Conservation (phyloP, 306 rosid species). For the Rosa persica region DNA sequence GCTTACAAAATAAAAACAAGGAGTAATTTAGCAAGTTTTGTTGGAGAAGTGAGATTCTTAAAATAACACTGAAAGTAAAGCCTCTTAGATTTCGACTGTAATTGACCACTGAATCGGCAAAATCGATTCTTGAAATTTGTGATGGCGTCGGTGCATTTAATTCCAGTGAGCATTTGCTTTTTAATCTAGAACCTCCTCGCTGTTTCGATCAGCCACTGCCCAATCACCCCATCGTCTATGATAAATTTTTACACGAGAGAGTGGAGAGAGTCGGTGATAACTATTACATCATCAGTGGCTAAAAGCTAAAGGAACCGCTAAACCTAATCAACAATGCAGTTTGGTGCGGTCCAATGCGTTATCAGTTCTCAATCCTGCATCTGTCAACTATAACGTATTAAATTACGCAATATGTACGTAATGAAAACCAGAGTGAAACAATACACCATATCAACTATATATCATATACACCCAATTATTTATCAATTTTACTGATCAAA, state of each 20-base stretch:
- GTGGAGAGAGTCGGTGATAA: background rate
- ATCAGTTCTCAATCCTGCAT: background rate
- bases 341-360: background rate
- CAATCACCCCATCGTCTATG: background rate
- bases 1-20: background rate
- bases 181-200: background rate
- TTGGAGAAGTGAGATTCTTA: background rate
- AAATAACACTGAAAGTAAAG: background rate
- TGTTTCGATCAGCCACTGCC: background rate
- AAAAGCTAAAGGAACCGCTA: background rate
- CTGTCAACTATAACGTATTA: background rate
- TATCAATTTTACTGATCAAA: background rate
- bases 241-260: background rate
- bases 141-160: background rate
- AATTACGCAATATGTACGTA: background rate
- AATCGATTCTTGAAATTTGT: background rate
- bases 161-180: background rate
- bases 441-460: background rate
- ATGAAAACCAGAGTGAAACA: background rate
- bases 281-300: background rate
- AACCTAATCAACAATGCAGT: background rate
- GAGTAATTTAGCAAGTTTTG: background rate
- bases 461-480: background rate
- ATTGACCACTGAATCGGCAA: background rate
- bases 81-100: background rate